Conservation (phyloP, 768 basidiomycete species). For the Tylopilus felleus region DNA sequence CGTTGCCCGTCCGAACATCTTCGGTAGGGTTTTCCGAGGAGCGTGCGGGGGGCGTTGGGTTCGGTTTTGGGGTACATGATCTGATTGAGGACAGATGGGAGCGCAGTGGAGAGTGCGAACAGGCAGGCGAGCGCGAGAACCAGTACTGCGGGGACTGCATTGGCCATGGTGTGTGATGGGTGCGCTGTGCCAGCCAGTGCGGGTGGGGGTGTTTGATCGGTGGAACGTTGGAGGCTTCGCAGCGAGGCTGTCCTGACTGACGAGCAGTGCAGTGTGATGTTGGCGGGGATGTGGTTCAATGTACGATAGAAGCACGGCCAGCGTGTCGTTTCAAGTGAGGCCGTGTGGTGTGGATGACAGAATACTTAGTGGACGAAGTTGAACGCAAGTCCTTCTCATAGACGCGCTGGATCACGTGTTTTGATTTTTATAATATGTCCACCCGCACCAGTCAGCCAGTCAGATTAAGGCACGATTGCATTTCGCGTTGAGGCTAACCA, state of each 20-base stretch:
- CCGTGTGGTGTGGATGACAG: background rate
- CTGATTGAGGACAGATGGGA: constrained; percentile 3
- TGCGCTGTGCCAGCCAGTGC: background rate
- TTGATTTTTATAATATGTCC: constrained; percentile 4
- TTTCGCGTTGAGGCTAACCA: too few species aligned
- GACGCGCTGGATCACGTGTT: constrained; percentile 14
- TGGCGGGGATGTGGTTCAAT: background rate
- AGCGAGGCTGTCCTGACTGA: background rate
- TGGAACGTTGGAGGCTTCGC: background rate
- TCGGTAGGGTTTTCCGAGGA: constrained; percentile 15
- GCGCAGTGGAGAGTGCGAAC: constrained; percentile 3
- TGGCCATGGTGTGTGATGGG: constrained; percentile 1
- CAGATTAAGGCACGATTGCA: too few species aligned
- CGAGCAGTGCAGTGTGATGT: background rate
- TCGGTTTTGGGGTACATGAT: background rate
- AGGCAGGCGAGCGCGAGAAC: constrained; percentile 11
- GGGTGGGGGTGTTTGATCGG: background rate
- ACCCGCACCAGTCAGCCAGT: too few species aligned
- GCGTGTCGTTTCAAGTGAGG: constrained; percentile 9
- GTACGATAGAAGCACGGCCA: constrained; percentile 4
- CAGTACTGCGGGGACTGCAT: background rate
- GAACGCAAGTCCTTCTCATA: background rate
- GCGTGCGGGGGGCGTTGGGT: constrained; percentile 9
- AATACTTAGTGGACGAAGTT: background rate
- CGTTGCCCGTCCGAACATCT: background rate